Evolutionary conservation across 2,329 filamentous ascomycete genomes (phyloP), one percentile per base, ranked within the genome.

Genomic region (Colletotrichum echinochloae): DNA sequence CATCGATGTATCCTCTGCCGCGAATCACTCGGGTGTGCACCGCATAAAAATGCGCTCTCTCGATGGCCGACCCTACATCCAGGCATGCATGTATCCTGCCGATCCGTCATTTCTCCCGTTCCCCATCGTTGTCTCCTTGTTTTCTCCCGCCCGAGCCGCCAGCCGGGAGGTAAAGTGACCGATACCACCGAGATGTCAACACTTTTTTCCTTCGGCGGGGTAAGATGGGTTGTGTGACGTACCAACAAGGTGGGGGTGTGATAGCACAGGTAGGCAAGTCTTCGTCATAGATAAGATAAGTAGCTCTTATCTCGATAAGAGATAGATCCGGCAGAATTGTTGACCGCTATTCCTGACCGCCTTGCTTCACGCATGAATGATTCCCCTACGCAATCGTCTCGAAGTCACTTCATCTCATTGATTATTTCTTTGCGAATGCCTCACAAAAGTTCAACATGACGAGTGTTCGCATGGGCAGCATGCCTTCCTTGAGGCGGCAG

Each of bases 401-500:
- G n/a, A 66, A 51, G 39, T 65, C 56, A 35, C 48, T 39, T 37
- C 59, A 41, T 39, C 52, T 70, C 46, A 71, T 63, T 30, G 35
- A 60, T 46, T 35, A 41, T 39, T 18, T 18, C 14, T 49, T 30
- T 59, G 35, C 46, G 56, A 23, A 60, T 66, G 57, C 16, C n/a
- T 55, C 54, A 46, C 63, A 9, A 39, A 28, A 30, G 20, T 16
- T 28, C 14, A 71, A 63, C 9, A 88, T 88, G 86, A 76, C 82
- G 12, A 79, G 83, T 37, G 75, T 82, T 23, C 82, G 81, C 59
- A 80, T 89, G 76, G 80, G 78, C 49, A 79, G 78, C 54, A 77
- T 90, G 72, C 86, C 88, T 12, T 84, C 88, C 61, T 75, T 95
- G 77, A 88, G 91, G 76, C 90, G 87, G 79, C 92, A 96, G 80